A percentile compares a stretch with the other conserved stretches of the same genome.
These are phyloP conservation scores for Apophysomyces ossiformis DNA, from an alignment of 371 early-diverging fungal genomes.

Conservation along the genomic window DNA sequence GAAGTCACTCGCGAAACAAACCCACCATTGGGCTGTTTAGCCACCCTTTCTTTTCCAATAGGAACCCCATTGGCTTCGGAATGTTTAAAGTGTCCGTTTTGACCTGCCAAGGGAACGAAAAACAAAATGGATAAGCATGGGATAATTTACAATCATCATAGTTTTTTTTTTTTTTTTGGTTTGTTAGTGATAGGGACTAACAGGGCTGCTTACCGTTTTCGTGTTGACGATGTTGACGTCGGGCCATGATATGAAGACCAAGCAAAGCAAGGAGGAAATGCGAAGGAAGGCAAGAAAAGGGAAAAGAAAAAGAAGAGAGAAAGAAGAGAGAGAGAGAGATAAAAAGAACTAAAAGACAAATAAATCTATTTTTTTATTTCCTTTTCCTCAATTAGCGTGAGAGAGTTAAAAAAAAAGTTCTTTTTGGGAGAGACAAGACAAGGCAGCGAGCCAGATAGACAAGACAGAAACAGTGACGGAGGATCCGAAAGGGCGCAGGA, in stretches of 20 bases:
- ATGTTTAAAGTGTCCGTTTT: constrained; percentile 37
- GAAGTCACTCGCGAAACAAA: constrained; percentile 63
- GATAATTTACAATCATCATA: not conserved
- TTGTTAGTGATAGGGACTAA: not conserved
- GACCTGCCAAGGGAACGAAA: constrained; percentile 15
- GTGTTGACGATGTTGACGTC: constrained; percentile 9
- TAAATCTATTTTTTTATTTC: not conserved
- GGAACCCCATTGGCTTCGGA: constrained; percentile 29
- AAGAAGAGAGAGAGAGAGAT: not conserved
- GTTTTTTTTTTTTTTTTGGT: not conserved
- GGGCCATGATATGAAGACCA: not conserved
- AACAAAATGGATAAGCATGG: not conserved
- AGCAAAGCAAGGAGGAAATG: not conserved
- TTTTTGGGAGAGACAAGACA: too few relatives aligned
- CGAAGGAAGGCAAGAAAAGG: not conserved
- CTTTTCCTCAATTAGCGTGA: not conserved
- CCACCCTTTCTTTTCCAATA: constrained; percentile 12
- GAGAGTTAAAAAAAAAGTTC: too few relatives aligned
- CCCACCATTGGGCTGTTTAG: constrained; percentile 13
- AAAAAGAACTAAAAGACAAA: not conserved
- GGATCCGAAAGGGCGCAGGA: too few relatives aligned
- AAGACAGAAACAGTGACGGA: too few relatives aligned
- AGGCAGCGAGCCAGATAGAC: too few relatives aligned
- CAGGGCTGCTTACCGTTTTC: not conserved
- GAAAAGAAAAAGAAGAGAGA: not conserved